phyloP scores from a whole-genome alignment of 495 filamentous ascomycete species.

The Tuber melanosporum region DNA sequence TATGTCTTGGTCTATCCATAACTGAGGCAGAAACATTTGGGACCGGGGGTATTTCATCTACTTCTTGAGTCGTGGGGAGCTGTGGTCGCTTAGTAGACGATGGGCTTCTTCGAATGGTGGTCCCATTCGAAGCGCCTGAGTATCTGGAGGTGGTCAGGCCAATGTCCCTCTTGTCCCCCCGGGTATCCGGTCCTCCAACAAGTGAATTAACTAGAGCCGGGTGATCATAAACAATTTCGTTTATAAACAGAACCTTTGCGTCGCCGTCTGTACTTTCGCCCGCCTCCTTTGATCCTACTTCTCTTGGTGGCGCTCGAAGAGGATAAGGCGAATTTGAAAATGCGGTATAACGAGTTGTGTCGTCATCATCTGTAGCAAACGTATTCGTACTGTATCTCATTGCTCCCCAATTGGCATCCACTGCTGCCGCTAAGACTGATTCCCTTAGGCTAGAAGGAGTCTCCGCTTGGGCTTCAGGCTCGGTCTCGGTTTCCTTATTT shows the following conservation, averaged over 20 bases:
- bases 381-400: conserved; percentile 18
- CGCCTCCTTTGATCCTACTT: neutral
- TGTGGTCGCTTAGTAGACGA: conserved; percentile 20
- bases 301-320: conserved; percentile 24
- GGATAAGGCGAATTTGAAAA: conserved; percentile 26
- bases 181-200: conserved; percentile 7
- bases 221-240: conserved; percentile 31
- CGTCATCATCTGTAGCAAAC: conserved; percentile 30
- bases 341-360: conserved; percentile 32
- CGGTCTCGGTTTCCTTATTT: neutral
- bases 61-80: conserved; percentile 14
- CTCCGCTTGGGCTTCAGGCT: neutral
- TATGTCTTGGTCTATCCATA: conserved; percentile 26
- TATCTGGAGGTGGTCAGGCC: conserved; percentile 28
- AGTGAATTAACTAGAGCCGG: conserved; percentile 30
- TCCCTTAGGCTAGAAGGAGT: conserved; percentile 15
- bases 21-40: conserved; percentile 2
- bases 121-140: conserved; percentile 8
- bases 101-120: conserved; percentile 24
- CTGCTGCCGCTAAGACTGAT: conserved; percentile 12
- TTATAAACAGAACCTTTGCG: conserved; percentile 36
- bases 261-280: conserved; percentile 7
- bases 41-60: conserved; percentile 1
- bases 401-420: conserved; percentile 15
- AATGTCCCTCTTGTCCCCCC: conserved; percentile 11